Conservation (phyloP, 352 stramenopile genomes). For the Blastocystis sp. region DNA sequence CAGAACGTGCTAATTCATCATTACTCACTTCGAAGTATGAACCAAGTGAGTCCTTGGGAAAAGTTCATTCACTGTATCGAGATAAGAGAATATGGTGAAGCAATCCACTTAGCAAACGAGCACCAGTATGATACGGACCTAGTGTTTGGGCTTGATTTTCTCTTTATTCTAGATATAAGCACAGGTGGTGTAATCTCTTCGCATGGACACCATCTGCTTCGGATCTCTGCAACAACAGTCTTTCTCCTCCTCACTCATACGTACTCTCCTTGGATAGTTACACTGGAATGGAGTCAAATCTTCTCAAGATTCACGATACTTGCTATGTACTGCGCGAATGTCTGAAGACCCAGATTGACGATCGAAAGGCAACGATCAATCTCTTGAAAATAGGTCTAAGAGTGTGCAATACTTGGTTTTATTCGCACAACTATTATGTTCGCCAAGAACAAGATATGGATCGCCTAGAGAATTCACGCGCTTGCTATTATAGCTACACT, state of each 20-base stretch:
- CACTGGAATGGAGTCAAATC: not conserved
- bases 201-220: not conserved
- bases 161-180: not conserved
- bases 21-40: not conserved
- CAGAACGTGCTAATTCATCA: not conserved
- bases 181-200: not conserved
- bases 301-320: not conserved
- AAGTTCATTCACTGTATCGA: conserved; percentile 17
- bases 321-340: not conserved
- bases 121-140: not conserved
- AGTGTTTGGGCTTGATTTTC: not conserved
- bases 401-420: not conserved
- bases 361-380: not conserved
- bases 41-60: not conserved
- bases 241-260: too few relatives aligned
- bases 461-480: not conserved
- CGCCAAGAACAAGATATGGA: not conserved
- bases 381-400: not conserved
- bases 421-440: not conserved
- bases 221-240: too few relatives aligned
- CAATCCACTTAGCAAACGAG: not conserved
- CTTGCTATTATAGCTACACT: not conserved
- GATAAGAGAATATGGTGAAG: not conserved
- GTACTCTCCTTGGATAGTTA: too few relatives aligned
- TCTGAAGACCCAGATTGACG: not conserved